Evolutionary conservation across 768 basidiomycete genomes (phyloP), one percentile per base, ranked within the genome.

Genomic region (Tricholoma flavovirens): DNA sequence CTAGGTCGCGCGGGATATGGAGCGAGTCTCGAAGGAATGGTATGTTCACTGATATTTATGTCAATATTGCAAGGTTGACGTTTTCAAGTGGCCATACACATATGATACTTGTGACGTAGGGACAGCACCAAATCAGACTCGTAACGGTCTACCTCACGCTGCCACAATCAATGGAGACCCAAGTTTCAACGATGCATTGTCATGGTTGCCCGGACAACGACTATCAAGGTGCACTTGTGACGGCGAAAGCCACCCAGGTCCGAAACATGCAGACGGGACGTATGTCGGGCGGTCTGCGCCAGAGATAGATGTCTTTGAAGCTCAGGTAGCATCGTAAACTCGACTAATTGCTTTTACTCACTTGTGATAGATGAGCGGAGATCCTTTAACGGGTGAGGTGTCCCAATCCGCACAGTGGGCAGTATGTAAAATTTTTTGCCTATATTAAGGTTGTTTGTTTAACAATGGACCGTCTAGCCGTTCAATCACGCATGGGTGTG

Each of bases 291-390:
- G 93, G 26, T 71, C 86, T 21, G 88, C 92, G 22, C 92, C 92
- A 3, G 92, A 94, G 68, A 93, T 93, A 58, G 93, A 94, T 68
- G 69, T 94, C 42, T 83, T 94, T 58, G 93, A 93, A 71, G 90
- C 91, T 29, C 86, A 88, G 70, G 79, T 66, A 66, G 66, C 62
- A 10, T 17, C 9, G 15, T 55, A 10, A 33, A 54, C 32, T 11
- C 36, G 52, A 67, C 33, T 12, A 38, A 1, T 51, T 40, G 14
- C 32, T 24, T 56, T 48, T 49, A 12, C 35, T 73, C 74, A 49
- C 60, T 67, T 26, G 69, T 71, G 57, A 67, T 72, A 69, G 84
- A 78, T 75, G 64, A 78, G 66, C 54, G 79, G 71, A 22, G 67
- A 59, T 6, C 78, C 69, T 59, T 72, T 76, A 65, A 59, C 64